A percentile compares a stretch with the other conserved stretches of the same genome.
phyloP scores from a whole-genome alignment of 495 filamentous ascomycete species.

The Aspergillus cavernicola region DNA sequence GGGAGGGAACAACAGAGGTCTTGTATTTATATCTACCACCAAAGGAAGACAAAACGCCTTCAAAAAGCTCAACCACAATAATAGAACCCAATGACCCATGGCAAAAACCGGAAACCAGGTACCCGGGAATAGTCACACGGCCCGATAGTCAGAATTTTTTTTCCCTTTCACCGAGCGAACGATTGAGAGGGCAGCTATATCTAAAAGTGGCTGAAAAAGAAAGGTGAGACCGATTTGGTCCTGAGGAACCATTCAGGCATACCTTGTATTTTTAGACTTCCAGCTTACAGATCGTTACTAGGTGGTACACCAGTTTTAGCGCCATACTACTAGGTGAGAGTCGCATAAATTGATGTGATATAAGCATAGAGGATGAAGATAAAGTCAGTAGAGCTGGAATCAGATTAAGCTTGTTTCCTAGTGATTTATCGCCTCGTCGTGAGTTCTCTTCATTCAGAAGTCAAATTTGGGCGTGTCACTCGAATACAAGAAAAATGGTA shows the following conservation, averaged over 20 bases:
- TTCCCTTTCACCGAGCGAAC: background rate
- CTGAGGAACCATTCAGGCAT: background rate
- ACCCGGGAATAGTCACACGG: conserved; percentile 9
- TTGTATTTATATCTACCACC: conserved; percentile 5
- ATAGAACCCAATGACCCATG: conserved; percentile 13
- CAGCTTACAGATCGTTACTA: background rate
- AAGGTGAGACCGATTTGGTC: background rate
- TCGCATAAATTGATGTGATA: background rate
- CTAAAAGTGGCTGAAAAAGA: background rate
- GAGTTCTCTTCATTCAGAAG: background rate
- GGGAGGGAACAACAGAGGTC: background rate
- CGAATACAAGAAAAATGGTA: conserved; percentile 3
- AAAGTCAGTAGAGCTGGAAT: conserved; percentile 8
- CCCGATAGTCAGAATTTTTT: background rate
- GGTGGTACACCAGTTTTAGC: background rate
- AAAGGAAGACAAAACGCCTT: background rate
- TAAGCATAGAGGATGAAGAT: background rate
- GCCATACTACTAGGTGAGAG: background rate
- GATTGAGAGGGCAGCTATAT: background rate
- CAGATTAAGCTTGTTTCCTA: conserved; percentile 14
- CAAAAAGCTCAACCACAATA: background rate
- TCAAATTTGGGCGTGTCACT: background rate
- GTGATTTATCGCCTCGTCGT: conserved; percentile 2
- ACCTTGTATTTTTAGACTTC: background rate
- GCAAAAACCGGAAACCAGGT: conserved; percentile 13